Evolutionary conservation across 2,329 filamentous ascomycete genomes (phyloP).

Genomic region (Nothophaeocryptopus gaeumannii): DNA sequence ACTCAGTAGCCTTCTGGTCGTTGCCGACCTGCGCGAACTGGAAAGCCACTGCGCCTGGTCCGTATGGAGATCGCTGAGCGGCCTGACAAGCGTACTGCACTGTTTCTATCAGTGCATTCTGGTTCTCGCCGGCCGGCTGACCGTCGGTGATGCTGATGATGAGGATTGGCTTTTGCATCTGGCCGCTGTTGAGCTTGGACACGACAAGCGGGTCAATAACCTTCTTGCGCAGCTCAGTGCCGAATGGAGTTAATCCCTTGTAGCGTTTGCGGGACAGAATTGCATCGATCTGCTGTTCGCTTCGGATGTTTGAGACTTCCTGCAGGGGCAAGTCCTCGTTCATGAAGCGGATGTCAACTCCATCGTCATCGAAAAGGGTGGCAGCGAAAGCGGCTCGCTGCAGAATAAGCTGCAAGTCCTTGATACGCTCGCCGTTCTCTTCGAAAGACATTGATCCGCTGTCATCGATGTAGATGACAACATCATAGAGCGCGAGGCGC

Average conservation of each 20-base stretch:
- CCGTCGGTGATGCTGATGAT: conserved; percentile 66
- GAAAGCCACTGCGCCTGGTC: conserved; percentile 58
- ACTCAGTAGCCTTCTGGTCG: conserved; percentile 62
- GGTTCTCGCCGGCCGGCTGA: conserved; percentile 62
- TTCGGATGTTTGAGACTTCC: conserved; percentile 54
- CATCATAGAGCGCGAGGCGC: conserved; percentile 61
- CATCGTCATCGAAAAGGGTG: conserved; percentile 67
- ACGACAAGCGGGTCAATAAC: conserved; percentile 62
- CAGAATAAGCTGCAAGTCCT: conserved; percentile 63
- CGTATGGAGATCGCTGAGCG: conserved; percentile 51
- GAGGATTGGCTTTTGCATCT: conserved; percentile 61
- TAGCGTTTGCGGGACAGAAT: conserved; percentile 60
- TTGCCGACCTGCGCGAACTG: conserved; percentile 69
- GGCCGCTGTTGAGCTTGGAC: conserved; percentile 49
- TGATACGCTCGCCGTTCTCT: conserved; percentile 64
- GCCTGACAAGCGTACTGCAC: conserved; percentile 56
- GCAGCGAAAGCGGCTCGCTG: conserved; percentile 62
- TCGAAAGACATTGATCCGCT: conserved; percentile 69
- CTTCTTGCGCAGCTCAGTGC: conserved; percentile 60
- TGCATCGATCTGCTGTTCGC: conserved; percentile 56
- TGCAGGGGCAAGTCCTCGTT: conserved; percentile 55
- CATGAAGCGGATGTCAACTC: conserved; percentile 68
- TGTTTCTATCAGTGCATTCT: conserved; percentile 56
- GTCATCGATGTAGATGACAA: conserved; percentile 65
- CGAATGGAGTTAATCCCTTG: conserved; percentile 65